Evolutionary conservation across 2,329 filamentous ascomycete species (phyloP), one percentile per base, ranked within the genome.

Genomic region (Arachnomyces sp.): DNA sequence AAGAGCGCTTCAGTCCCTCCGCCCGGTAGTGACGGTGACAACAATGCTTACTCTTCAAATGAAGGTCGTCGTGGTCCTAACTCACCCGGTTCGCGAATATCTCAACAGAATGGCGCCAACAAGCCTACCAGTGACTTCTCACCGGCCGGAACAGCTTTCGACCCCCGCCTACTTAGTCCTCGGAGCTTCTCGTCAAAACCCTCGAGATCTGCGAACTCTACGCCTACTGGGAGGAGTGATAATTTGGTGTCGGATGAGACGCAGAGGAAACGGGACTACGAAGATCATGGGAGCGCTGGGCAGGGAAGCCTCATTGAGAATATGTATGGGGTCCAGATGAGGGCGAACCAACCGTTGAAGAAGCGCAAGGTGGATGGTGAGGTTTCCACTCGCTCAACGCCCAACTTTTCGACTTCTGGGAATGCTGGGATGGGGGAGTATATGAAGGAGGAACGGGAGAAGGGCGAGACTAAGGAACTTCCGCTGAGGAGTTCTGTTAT

Each of bases 311-410:
- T 88, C 65, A 77, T 94, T 34, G 85, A 93, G 59, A 75, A 78
- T 25, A 71, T 88, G 57, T 85, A 89, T 57, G 80, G 82, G 49
- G 76, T 93, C 11, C 74, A 84, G 49, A 73, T 81, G 38, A 82
- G 88, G 17, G 67, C 69, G 51, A 67, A 55, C 46, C 70, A 59
- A 55, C 77, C 83, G 14, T 66, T 71, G 18, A 90, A 90, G 63
- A 79, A 79, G 38, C 65, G 78, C 39, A 88, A 79, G 55, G 60
- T 74, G 30, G 48, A 57, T 7, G 66, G 72, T 11, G 56, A 63
- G 31, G 11, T 6, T 34, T 29, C 30, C 32, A 20, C 37, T 17
- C 36, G 13, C 14, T 20, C 30, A 30, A 70, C 67, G 39, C 56
- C 58, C 29, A 57, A 60, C 2, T 72, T 74, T 53, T 59, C 57